Evolutionary conservation across 2,329 filamentous ascomycete species (phyloP), one percentile per base, ranked within the genome.

Genomic region (Colletotrichum sp.): DNA sequence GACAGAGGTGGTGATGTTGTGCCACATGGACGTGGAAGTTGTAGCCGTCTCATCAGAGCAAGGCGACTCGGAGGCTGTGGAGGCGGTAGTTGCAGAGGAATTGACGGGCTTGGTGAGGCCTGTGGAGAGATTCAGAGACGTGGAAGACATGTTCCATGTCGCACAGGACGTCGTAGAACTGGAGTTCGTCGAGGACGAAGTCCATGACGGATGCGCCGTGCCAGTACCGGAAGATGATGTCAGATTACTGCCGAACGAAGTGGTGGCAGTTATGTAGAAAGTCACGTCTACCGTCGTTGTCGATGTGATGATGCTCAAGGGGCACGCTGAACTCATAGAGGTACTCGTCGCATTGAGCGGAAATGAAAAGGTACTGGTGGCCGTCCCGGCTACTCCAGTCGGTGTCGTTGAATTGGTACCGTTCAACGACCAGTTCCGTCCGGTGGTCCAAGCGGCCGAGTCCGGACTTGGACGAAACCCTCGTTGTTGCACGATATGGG

Each of bases 211-310:
- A 9, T 36, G 28, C 16, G 16, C 12, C 24, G 73, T 57, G 12
- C 57, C 64, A 13, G 70, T 59, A 18, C 39, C 44, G 12, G 21
- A 52, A 13, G 32, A 68, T 16, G 72, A 74, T 13, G 73, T 76
- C 9, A 65, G n/a, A 30, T 76, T 76, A 26, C 44, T 26, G 18
- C 73, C 72, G 30, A 74, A 69, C 24, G 80, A 77, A 36, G 82
- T 77, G 3, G 81, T 79, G 34, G 81, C 80, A 13, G 84, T 85
- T 18, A 84, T 77, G 52, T 80, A 82, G 36, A 83, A 79, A 8
- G 81, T 83, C 9, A 82, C 78, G 30, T 85, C 84, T 9, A 85
- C 68, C 5, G 82, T 85, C 34, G 78, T 80, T 4, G 81, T 84
- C 15, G 81, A 81, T 66, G 82, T 76, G 15, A 82, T 71, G 6